Evolutionary conservation across 192 early-diverging fungal species (phyloP).

Genomic region (Coemansia umbellata): DNA sequence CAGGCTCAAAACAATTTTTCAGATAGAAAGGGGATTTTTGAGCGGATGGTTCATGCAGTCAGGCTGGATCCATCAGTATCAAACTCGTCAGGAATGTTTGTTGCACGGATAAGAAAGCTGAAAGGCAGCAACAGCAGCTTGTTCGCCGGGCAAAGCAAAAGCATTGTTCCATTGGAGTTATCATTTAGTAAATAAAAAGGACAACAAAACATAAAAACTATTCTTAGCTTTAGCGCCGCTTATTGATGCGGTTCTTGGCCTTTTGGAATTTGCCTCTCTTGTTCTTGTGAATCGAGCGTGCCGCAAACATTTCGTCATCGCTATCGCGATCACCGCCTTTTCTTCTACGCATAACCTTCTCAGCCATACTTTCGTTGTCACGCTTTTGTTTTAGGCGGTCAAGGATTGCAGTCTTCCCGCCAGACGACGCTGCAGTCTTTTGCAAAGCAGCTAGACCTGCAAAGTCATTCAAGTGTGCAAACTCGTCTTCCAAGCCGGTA

Average conservation of each 20-base stretch:
- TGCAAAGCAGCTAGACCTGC: constrained; percentile 36
- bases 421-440: constrained; percentile 8
- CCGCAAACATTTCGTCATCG: constrained; percentile 23
- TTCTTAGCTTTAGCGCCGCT: constrained; percentile 15
- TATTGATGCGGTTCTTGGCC: constrained; percentile 25
- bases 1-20: constrained; percentile 5
- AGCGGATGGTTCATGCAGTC: constrained; percentile 19
- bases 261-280: constrained; percentile 30
- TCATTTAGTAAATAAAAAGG: not conserved
- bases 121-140: not conserved
- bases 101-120: constrained; percentile 71
- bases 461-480: constrained; percentile 62
- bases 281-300: constrained; percentile 1
- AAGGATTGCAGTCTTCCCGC: constrained; percentile 30
- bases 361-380: constrained; percentile 44
- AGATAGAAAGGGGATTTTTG: constrained; percentile 2
- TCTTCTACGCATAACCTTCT: constrained; percentile 32
- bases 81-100: constrained; percentile 57
- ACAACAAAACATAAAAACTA: not conserved
- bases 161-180: not conserved
- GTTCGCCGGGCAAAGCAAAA: too few species aligned
- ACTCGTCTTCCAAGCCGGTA: constrained; percentile 76
- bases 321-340: constrained; percentile 9
- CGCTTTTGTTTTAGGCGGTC: constrained; percentile 29
- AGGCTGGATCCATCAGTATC: constrained; percentile 44